Base-by-base conservation (phyloP, 2,329 filamentous ascomycete genomes). In the Cadophora luteo-olivacea region DNA sequence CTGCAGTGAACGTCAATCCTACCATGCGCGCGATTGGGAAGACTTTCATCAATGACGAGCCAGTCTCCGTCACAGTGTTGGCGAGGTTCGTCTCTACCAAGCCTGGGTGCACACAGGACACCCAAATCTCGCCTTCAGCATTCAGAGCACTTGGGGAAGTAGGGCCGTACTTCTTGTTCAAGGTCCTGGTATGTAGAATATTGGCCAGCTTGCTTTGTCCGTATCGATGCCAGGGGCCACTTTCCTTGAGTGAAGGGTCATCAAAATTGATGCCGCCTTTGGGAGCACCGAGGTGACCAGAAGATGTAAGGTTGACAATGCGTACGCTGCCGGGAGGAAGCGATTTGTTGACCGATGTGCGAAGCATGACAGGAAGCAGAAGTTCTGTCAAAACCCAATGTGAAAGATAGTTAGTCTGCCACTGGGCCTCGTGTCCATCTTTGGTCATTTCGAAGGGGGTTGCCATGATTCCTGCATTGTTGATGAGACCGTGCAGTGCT, bases 201-300 rank as follows among this genome's bases (percentile, higher is more conserved):
- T 84, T 84, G 64, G 80, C 82, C 8, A 83, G 80, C 74, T 84
- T 84, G 73, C 77, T 79, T 73, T 83, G 81, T n/a, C 80, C 81
- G 73, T 84, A 84, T 19, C 81, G 78, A 66, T 77, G 75, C 79
- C 73, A 79, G 64, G 69, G n/a, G 7, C 77, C 75, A 24, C 74
- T 72, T 68, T 81, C 70, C 64, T 69, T 77, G 64, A 79, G 76
- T 4, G 68, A 67, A 12, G 62, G 38, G 36, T 73, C 72, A 0
- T 49, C 55, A 38, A 75, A 74, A 48, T 73, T 71, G 62, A 75
- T 75, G 7, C 73, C 72, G 11, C 58, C 67, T 14, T 68, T 70
- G 2, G 72, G 73, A 16, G 73, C 70, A n/a, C 36, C 24, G 6
- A 66, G 55, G 64, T 75, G 71, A n/a, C 73, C 73, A 1, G 67